phyloP scores from a whole-genome alignment of 2,329 filamentous ascomycete genomes.

The Alternaria longipes region DNA sequence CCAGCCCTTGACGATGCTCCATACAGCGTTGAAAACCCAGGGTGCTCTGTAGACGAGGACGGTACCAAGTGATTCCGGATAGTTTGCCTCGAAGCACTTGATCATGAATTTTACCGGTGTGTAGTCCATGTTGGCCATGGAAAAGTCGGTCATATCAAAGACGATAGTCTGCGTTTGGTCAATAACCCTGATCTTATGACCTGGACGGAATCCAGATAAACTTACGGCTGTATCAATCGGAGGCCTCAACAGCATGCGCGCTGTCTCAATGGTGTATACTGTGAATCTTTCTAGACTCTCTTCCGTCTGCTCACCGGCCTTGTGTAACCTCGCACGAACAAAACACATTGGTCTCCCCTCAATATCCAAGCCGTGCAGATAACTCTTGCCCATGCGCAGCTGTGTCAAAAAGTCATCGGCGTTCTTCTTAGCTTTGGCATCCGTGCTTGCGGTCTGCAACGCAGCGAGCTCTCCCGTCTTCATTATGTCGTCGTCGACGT shows the following conservation, averaged over 20 bases:
- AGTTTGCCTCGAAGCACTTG: conserved; percentile 98
- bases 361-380: conserved; percentile 86
- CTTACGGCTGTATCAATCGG: conserved; percentile 92
- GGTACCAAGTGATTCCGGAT: conserved; percentile 88
- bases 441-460: conserved; percentile 69
- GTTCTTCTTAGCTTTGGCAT: conserved; percentile 71
- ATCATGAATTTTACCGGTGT: conserved; percentile 99
- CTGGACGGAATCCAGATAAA: conserved; percentile 28
- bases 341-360: conserved; percentile 85
- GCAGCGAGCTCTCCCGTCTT: conserved; percentile 55
- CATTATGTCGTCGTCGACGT: conserved; percentile 87
- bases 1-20: conserved; percentile 95
- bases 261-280: conserved; percentile 92
- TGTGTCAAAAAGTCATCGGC: conserved; percentile 83
- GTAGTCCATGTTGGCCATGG: conserved; percentile 98
- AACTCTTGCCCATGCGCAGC: conserved; percentile 90
- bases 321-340: conserved; percentile 84
- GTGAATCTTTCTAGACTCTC: conserved; percentile 87
- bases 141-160: conserved; percentile 96
- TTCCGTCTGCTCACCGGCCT: conserved; percentile 81
- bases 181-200: neutral
- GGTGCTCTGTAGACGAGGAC: conserved; percentile 95
- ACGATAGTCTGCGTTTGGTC: conserved; percentile 74
- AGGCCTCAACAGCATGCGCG: conserved; percentile 79
- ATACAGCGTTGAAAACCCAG: conserved; percentile 98